phyloP scores from a whole-genome alignment of 257 asterid genomes.

The Solanum neorickii region DNA sequence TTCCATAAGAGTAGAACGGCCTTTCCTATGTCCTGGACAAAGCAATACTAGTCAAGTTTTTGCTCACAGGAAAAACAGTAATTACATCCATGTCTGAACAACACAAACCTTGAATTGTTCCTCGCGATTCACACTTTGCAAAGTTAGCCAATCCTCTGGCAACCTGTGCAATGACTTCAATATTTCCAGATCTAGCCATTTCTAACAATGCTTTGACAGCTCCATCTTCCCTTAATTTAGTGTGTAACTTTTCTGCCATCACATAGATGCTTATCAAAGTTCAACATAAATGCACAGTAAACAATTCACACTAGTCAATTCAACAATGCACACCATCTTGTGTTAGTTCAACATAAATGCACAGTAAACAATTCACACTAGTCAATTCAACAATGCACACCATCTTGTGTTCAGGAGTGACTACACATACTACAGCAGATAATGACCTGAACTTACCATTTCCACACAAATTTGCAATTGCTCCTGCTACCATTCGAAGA shows the following conservation, averaged over 20 bases:
- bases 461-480: conserved; percentile 90
- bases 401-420: neutral
- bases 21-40: conserved; percentile 51
- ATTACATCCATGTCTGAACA: neutral
- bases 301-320: neutral
- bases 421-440: neutral
- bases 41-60: neutral
- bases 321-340: neutral
- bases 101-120: conserved; percentile 58
- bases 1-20: conserved; percentile 65
- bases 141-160: conserved; percentile 91
- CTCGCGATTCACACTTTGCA: conserved; percentile 82
- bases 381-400: neutral
- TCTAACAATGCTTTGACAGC: conserved; percentile 64
- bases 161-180: conserved; percentile 70
- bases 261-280: neutral
- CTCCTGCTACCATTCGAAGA: conserved; percentile 93
- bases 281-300: neutral
- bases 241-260: conserved; percentile 55
- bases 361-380: neutral
- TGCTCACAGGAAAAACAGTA: neutral
- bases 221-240: conserved; percentile 58
- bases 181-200: conserved; percentile 51
- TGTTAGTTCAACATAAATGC: neutral
- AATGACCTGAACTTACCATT: conserved; percentile 39